These are phyloP conservation scores for Neurospora crassa DNA, from an alignment of 2,329 filamentous ascomycete genomes.

Conservation along the genomic window DNA sequence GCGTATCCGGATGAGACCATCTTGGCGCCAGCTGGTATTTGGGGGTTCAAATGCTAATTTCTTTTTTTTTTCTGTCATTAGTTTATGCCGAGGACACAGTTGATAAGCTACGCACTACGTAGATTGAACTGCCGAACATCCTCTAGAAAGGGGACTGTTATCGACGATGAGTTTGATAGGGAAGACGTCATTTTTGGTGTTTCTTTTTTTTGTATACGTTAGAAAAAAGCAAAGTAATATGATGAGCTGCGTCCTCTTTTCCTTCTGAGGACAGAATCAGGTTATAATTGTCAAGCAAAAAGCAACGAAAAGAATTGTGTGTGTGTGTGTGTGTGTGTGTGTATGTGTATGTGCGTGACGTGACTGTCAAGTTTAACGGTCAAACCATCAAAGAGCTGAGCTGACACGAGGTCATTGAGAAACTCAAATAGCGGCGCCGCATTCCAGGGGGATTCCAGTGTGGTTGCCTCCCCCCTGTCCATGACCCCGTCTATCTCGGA, in stretches of 20 bases:
- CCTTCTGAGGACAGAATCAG: neutral
- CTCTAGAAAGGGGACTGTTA: neutral
- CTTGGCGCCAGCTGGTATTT: neutral
- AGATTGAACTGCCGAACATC: neutral
- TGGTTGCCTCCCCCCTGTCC: neutral
- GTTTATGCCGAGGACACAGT: neutral
- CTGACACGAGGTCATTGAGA: neutral
- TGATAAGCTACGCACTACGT: neutral
- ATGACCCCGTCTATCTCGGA: neutral
- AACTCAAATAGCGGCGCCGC: neutral
- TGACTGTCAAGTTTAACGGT: neutral
- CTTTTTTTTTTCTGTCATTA: neutral
- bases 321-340: neutral
- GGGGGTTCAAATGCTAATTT: neutral
- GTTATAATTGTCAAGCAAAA: neutral
- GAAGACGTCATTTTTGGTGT: neutral
- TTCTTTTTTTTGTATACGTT: neutral
- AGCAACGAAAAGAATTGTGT: neutral
- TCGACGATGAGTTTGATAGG: neutral
- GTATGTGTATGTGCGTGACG: neutral
- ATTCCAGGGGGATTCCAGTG: neutral
- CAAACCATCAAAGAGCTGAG: neutral
- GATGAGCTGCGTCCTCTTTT: neutral
- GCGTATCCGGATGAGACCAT: neutral
- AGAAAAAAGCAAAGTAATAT: neutral